Evolutionary conservation across 2,329 filamentous ascomycete species (phyloP), one percentile per base, ranked within the genome.

Genomic region (Nigrograna mackinnonii): DNA sequence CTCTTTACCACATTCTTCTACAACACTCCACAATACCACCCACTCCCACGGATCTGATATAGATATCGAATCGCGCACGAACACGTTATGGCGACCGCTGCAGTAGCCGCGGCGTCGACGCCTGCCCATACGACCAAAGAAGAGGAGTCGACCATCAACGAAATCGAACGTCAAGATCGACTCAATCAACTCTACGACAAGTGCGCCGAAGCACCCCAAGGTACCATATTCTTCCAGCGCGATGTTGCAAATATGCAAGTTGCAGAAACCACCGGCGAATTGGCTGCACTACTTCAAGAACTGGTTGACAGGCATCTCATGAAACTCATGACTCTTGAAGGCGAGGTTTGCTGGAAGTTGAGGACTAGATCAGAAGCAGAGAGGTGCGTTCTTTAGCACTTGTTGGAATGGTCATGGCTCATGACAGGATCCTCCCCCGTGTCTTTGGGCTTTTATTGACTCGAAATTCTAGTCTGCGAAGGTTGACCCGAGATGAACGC

Each of bases 401-500:
- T 28, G 24, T 28, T 28, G 24, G 11, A 12, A 28, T 12, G 11
- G 24, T 12, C 14, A 28, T n/a, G n/a, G n/a, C 24, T n/a, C 24
- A 28, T 28, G 24, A n/a, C 24, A 28, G n/a, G 9, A 28, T 28
- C 9, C n/a, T 28, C n/a, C 24, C 24, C 24, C 24, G 9, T 28
- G 9, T 17, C 31, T 33, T 7, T 7, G 7, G 31, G 18, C 11
- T 16, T 7, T 33, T 7, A 11, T 11, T 16, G 31, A 11, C 9
- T 17, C 16, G 7, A 9, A 7, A 13, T 9, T 30, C 17, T 33
- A 71, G 71, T 39, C 59, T 76, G 44, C 58, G 61, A 17, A 70
- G 70, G 41, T 71, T 84, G 43, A 77, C 67, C 45, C 67, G 82
- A 46, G 83, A 92, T 60, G 92, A 97, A 70, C 82, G 84, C 62